phyloP scores from a whole-genome alignment of 495 filamentous ascomycete genomes.

The Xeromyces bisporus region DNA sequence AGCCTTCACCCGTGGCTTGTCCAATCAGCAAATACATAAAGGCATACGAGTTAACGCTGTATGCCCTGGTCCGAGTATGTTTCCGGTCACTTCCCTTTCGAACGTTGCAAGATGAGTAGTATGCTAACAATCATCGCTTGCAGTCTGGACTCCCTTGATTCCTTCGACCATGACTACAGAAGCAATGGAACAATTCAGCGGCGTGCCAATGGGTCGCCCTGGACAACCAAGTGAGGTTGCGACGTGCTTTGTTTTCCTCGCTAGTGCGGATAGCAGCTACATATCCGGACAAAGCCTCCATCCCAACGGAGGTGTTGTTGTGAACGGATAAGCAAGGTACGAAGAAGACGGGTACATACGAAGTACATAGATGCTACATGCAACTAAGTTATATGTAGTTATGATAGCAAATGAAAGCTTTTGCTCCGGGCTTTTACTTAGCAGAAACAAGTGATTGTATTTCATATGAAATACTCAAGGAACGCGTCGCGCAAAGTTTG shows the following conservation, averaged over 20 bases:
- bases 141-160: constrained; percentile 72
- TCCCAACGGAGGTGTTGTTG: constrained; percentile 48
- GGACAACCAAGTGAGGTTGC: constrained; percentile 67
- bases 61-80: constrained; percentile 52
- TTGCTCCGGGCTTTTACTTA: no score
- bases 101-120: no score
- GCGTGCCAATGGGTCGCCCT: constrained; percentile 59
- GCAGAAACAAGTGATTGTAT: no score
- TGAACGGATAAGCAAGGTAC: constrained; percentile 37
- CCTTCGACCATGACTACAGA: constrained; percentile 57
- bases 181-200: constrained; percentile 54
- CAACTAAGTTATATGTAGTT: no score
- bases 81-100: background rate
- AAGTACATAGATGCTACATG: no score
- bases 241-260: constrained; percentile 74
- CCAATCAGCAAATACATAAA: constrained; percentile 52
- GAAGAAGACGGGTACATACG: no score
- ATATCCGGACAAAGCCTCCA: constrained; percentile 46
- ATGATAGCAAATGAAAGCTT: no score
- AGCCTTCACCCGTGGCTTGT: constrained; percentile 61
- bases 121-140: constrained; percentile 2
- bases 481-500: no score
- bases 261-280: constrained; percentile 54
- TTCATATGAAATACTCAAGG: no score
- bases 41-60: constrained; percentile 73